Conservation (phyloP, 257 asterid genomes). For the Capsicum baccatum region DNA sequence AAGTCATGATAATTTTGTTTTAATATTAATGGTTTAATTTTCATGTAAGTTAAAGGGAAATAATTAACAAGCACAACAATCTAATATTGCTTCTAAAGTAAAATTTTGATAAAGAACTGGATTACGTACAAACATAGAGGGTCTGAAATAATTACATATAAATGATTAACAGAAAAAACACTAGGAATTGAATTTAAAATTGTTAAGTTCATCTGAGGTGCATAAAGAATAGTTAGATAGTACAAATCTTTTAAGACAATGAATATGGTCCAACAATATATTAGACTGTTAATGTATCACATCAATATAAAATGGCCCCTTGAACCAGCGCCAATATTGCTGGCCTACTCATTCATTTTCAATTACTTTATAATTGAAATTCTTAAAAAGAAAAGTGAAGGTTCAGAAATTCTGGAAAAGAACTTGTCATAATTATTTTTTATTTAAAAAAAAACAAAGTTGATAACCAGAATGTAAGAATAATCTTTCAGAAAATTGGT, state of each 20-base stretch:
- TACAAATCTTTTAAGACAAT: neutral
- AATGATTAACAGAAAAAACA: neutral
- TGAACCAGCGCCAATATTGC: neutral
- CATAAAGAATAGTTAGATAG: neutral
- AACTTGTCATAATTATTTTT: neutral
- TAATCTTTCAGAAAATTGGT: neutral
- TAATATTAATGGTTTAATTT: neutral
- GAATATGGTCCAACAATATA: constrained; percentile 10
- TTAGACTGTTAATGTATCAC: neutral
- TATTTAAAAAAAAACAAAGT: neutral
- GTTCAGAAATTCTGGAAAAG: neutral
- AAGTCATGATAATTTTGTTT: neutral
- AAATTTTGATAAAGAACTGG: neutral
- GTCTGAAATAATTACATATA: neutral
- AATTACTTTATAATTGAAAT: neutral
- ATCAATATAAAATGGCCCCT: neutral
- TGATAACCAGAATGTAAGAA: neutral
- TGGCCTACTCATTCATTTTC: neutral
- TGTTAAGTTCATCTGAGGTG: neutral
- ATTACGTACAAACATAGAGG: neutral
- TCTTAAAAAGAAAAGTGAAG: neutral
- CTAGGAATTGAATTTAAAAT: neutral
- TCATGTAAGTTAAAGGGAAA: neutral
- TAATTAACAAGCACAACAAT: neutral
- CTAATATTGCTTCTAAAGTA: neutral